These are phyloP conservation scores for Cladophialophora immunda DNA, from an alignment of 2,329 filamentous ascomycete genomes.

Conservation along the genomic window DNA sequence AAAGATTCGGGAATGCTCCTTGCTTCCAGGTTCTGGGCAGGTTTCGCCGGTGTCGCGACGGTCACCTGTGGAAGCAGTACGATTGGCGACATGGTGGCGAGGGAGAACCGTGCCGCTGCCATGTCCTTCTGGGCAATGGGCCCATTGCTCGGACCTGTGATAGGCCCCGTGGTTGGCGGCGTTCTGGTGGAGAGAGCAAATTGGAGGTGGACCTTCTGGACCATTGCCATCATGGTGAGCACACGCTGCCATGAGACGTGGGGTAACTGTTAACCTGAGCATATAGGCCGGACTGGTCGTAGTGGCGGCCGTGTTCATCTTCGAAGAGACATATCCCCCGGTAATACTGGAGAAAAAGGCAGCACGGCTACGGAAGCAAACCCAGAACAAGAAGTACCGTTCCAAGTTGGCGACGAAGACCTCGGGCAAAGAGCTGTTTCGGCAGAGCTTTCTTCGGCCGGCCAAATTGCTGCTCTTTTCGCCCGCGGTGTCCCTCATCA, in stretches of 20 bases:
- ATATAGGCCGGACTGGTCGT: constrained; percentile 1
- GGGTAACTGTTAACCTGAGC: constrained; percentile 32
- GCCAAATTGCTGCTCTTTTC: constrained; percentile 58
- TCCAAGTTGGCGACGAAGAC: constrained; percentile 46
- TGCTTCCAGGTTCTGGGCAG: constrained; percentile 63
- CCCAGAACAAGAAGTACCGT: constrained; percentile 45
- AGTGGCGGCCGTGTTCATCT: not conserved
- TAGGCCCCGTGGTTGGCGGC: constrained; percentile 46
- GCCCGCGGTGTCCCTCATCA: constrained; percentile 61
- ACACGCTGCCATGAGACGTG: constrained; percentile 41
- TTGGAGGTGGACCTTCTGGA: constrained; percentile 60
- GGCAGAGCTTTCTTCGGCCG: constrained; percentile 43
- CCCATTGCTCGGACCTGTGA: constrained; percentile 44
- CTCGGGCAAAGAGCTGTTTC: constrained; percentile 56
- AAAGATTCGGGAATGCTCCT: constrained; percentile 61
- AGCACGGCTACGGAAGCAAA: constrained; percentile 53
- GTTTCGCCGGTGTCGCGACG: constrained; percentile 64
- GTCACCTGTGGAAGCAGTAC: constrained; percentile 55
- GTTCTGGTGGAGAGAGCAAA: constrained; percentile 51
- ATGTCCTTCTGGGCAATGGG: constrained; percentile 54
- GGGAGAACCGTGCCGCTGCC: constrained; percentile 54
- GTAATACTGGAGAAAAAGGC: constrained; percentile 35
- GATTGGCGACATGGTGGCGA: constrained; percentile 54
- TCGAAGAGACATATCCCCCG: not conserved
- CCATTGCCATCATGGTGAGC: constrained; percentile 52